Base-by-base conservation (phyloP, 1,284 basidiomycete genomes). In the Lignosus rhinocerotis region DNA sequence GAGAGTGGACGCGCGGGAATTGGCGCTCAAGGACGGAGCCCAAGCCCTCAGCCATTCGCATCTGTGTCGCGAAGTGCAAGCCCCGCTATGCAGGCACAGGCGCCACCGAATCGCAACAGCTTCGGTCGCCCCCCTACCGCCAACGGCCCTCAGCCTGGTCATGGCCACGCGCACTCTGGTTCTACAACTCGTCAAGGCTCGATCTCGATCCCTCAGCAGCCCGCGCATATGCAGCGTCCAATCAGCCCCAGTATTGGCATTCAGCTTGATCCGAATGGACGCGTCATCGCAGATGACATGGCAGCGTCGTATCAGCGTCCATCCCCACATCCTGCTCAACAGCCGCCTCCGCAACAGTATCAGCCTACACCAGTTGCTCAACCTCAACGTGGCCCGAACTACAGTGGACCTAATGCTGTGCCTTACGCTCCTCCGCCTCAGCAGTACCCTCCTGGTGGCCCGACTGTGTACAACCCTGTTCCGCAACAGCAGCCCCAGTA, bases 251-350 rank as follows among this genome's bases (percentile, higher is more conserved):
- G 69, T 43, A 80, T 92, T 32, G 93, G 93, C 1, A 94, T 96
- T 62, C 80, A 84, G 10, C 77, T 95, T 16, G 92, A 93, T 68
- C 86, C 88, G 1, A 83, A 76, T 54, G 93, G 93, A 8, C 83
- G 86, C 14, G 92, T 95, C 10, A 79, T 87, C 21, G 84, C 89
- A 64, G 93, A 96, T 74, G 82, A 85, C 49, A 88, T 94, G 86
- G 91, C 92, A 10, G 78, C 82, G 43, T 72, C 76, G 59, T 86
- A 84, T 46, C 71, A 68, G 32, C 68, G 66, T 32, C 67, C 67
- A 33, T 70, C 70, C 34, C 72, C 72, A 41, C 69, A 70, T 25
- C 67, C 60, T 39, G 56, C 59, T 9, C 67, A 66, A 38, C 69
- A 63, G n/a, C 69, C 68, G 34, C 58, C 47, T n/a, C 54, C 55